Conservation (phyloP, 2,329 filamentous ascomycete genomes). For the Colletotrichum truncatum region DNA sequence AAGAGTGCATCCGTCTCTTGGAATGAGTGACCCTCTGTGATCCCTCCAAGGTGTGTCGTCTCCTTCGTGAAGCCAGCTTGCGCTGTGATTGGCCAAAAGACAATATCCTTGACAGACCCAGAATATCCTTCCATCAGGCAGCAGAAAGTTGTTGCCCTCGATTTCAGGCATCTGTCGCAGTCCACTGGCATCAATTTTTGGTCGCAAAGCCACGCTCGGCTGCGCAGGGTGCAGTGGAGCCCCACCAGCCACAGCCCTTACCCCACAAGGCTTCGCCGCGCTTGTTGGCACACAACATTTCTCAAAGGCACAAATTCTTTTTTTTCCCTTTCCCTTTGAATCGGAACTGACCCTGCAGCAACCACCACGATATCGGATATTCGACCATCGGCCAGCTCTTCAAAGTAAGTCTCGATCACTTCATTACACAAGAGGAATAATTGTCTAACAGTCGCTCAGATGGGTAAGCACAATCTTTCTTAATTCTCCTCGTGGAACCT, state of each 20-base stretch:
- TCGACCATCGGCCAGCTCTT: conserved; percentile 33
- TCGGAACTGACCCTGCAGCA: conserved; percentile 27
- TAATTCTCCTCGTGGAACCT: not conserved
- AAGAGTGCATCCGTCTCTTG: not conserved
- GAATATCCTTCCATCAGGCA: not conserved
- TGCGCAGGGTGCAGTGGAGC: not conserved
- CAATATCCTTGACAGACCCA: not conserved
- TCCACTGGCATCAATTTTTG: not conserved
- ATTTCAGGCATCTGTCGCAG: not conserved
- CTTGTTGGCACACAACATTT: conserved; percentile 22
- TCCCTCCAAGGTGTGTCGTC: not conserved
- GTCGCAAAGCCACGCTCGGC: not conserved
- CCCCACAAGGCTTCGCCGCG: conserved; percentile 7
- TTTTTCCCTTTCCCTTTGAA: conserved; percentile 17
- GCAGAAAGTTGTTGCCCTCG: not conserved
- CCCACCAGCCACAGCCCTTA: conserved; percentile 1
- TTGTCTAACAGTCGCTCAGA: conserved; percentile 57
- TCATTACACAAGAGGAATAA: not conserved
- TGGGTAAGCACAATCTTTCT: conserved; percentile 63
- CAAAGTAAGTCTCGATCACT: conserved; percentile 30
- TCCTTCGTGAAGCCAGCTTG: conserved; percentile 6
- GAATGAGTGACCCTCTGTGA: not conserved
- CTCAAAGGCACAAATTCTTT: conserved; percentile 19
- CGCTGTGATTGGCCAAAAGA: conserved; percentile 14
- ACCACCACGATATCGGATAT: conserved; percentile 32